These are phyloP conservation scores for Pilatotrama ljubarskyi DNA, from an alignment of 768 basidiomycete species.

Conservation along the genomic window DNA sequence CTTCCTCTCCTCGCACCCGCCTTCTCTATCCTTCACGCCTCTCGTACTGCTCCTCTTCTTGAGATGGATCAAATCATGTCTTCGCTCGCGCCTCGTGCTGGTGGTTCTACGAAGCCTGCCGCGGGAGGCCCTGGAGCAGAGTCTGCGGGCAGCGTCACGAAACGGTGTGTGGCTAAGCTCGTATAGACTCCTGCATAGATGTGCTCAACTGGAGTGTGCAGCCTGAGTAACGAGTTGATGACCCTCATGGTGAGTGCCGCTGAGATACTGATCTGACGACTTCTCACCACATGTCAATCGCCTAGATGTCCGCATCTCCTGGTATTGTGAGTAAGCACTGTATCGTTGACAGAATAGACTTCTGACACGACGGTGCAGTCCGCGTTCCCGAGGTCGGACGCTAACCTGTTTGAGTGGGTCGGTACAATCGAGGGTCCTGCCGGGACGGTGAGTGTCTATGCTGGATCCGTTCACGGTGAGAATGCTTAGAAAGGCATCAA, in stretches of 20 bases:
- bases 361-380: constrained; percentile 49
- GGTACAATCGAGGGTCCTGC: constrained; percentile 84
- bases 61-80: constrained; percentile 73
- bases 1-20: background rate
- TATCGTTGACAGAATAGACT: background rate
- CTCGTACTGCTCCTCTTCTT: background rate
- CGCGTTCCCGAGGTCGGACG: constrained; percentile 85
- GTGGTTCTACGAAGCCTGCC: constrained; percentile 54
- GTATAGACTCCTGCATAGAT: constrained; percentile 5
- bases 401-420: constrained; percentile 87
- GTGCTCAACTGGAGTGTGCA: constrained; percentile 28
- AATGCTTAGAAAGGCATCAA: background rate
- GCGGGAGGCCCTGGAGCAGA: constrained; percentile 53
- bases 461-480: constrained; percentile 7
- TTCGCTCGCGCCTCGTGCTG: constrained; percentile 55
- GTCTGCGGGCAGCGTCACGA: constrained; percentile 76
- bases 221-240: constrained; percentile 85
- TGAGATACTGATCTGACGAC: background rate
- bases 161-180: constrained; percentile 52
- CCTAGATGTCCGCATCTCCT: constrained; percentile 84
- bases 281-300: background rate
- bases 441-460: constrained; percentile 57
- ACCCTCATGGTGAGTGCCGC: constrained; percentile 69
- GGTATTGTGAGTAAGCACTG: constrained; percentile 65
- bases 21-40: background rate